These are phyloP conservation scores for Fusarium armeniacum DNA, from an alignment of 2,329 filamentous ascomycete genomes.

Conservation along the genomic window DNA sequence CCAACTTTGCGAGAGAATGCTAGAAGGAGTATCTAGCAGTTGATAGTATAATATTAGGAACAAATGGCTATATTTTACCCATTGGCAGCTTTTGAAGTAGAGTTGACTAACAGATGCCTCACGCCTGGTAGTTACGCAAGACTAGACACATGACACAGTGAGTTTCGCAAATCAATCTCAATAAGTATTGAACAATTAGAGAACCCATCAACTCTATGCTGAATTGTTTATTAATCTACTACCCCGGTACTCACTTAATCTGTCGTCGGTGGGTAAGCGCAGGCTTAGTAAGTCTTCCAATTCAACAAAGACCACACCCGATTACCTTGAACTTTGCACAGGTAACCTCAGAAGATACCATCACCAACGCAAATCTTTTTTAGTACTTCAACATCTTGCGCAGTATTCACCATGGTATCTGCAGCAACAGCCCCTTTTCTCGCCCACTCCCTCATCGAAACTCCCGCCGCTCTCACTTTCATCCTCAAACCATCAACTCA, in stretches of 20 bases:
- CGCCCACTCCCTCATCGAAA: slow-evolving; percentile 57
- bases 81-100: background rate
- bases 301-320: background rate
- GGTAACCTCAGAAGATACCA: background rate
- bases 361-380: background rate
- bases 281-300: slow-evolving; percentile 22
- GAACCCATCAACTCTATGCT: background rate
- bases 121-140: background rate
- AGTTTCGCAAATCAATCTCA: background rate
- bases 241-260: background rate
- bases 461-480: slow-evolving; percentile 62
- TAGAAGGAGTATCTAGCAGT: background rate
- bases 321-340: background rate
- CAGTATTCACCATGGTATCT: slow-evolving; percentile 8
- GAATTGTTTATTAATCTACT: background rate
- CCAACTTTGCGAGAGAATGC: background rate
- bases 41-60: slow-evolving; percentile 2
- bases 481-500: slow-evolving; percentile 59
- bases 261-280: slow-evolving; percentile 8
- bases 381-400: background rate
- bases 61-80: background rate
- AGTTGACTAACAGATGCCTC: too few species aligned
- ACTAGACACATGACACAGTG: too few species aligned
- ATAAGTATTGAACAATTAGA: background rate
- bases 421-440: slow-evolving; percentile 53